These are phyloP conservation scores for Paraphoma chrysanthemicola DNA, from an alignment of 2,329 filamentous ascomycete genomes.

Conservation along the genomic window DNA sequence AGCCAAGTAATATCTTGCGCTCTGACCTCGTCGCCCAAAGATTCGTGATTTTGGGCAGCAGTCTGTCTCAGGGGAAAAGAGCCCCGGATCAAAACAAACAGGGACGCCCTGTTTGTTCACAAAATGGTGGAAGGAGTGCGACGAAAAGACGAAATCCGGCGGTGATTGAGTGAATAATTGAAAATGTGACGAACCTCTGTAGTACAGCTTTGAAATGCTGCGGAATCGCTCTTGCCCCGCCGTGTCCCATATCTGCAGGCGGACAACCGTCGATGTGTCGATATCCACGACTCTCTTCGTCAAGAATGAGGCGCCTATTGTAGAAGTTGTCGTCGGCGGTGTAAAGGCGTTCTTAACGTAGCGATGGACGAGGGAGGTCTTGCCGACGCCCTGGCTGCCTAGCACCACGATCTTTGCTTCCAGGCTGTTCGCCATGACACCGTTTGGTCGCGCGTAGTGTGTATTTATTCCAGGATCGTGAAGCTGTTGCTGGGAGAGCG, in stretches of 20 bases:
- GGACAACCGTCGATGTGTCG: slow-evolving; percentile 83
- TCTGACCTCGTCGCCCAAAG: slow-evolving; percentile 3
- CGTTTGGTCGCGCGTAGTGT: neutral
- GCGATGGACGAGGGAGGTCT: slow-evolving; percentile 78
- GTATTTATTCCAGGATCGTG: neutral
- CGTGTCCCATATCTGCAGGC: slow-evolving; percentile 97
- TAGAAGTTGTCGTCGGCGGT: slow-evolving; percentile 59
- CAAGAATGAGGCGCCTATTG: slow-evolving; percentile 62
- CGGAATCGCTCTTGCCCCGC: slow-evolving; percentile 95
- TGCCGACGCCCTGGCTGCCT: slow-evolving; percentile 79
- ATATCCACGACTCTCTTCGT: slow-evolving; percentile 75
- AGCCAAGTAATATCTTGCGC: neutral
- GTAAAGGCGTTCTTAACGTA: slow-evolving; percentile 77
- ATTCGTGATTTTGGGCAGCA: slow-evolving; percentile 13
- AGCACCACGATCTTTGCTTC: slow-evolving; percentile 85
- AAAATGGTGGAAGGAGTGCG: neutral
- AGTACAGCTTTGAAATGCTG: slow-evolving; percentile 93
- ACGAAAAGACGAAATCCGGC: neutral
- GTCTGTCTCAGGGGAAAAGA: slow-evolving; percentile 1
- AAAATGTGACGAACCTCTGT: slow-evolving; percentile 62
- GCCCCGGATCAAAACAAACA: neutral
- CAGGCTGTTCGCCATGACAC: slow-evolving; percentile 59
- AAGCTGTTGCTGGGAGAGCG: neutral
- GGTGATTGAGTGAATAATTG: neutral
- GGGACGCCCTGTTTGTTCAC: neutral